These are phyloP conservation scores for Neocucurbitaria cava DNA, from an alignment of 2,329 filamentous ascomycete species.

Conservation along the genomic window DNA sequence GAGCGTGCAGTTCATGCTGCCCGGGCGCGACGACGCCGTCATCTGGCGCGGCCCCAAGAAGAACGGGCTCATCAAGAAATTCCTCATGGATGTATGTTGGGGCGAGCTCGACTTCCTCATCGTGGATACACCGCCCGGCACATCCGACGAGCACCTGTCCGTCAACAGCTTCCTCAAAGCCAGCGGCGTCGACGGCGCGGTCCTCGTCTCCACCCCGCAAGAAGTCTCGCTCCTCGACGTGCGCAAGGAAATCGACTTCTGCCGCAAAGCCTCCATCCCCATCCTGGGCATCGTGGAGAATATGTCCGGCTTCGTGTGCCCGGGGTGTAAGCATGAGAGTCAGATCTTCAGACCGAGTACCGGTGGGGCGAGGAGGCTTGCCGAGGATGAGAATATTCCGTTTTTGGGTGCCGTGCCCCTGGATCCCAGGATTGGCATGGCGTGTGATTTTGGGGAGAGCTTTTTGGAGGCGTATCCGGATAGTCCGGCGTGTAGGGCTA, in stretches of 20 bases:
- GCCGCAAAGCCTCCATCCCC: slow-evolving; percentile 87
- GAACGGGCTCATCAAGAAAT: slow-evolving; percentile 97
- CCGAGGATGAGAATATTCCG: slow-evolving; percentile 84
- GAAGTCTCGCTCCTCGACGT: slow-evolving; percentile 93
- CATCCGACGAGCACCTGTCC: slow-evolving; percentile 91
- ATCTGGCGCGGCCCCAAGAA: slow-evolving; percentile 99
- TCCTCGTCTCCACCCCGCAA: slow-evolving; percentile 93
- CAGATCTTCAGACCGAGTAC: slow-evolving; percentile 93
- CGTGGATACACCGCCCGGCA: slow-evolving; percentile 95
- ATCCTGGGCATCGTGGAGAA: slow-evolving; percentile 94
- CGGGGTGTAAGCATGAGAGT: slow-evolving; percentile 79
- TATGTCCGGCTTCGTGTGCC: slow-evolving; percentile 97
- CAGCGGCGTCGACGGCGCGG: slow-evolving; percentile 89
- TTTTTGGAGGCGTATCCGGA: slow-evolving; percentile 95
- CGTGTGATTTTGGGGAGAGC: slow-evolving; percentile 96
- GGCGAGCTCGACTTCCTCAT: slow-evolving; percentile 91
- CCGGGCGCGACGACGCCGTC: slow-evolving; percentile 89
- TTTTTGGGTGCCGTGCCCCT: slow-evolving; percentile 90
- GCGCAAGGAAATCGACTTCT: slow-evolving; percentile 97
- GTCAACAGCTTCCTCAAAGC: slow-evolving; percentile 93
- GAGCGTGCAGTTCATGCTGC: slow-evolving; percentile 98
- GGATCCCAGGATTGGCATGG: slow-evolving; percentile 93
- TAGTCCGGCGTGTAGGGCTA: slow-evolving; percentile 84
- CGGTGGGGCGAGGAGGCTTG: slow-evolving; percentile 80
- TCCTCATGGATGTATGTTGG: slow-evolving; percentile 98